phyloP scores from a whole-genome alignment of 2,329 filamentous ascomycete genomes.

The Penicillium sp. region DNA sequence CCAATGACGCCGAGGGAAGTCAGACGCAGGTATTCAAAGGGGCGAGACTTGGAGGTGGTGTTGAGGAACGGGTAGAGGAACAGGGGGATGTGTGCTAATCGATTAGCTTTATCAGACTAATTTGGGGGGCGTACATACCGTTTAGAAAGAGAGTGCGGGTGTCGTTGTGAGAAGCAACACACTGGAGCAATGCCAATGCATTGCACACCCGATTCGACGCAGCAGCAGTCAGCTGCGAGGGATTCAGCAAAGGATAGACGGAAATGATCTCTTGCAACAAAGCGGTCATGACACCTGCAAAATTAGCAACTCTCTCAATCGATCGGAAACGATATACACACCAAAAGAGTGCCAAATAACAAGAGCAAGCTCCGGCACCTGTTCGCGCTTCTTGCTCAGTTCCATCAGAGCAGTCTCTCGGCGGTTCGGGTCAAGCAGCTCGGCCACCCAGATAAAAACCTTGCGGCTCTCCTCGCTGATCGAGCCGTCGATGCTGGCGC shows the following conservation, averaged over 20 bases:
- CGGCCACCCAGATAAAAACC: conserved; percentile 89
- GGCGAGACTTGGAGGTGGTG: conserved; percentile 95
- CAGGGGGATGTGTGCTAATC: conserved; percentile 84
- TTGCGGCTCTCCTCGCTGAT: conserved; percentile 87
- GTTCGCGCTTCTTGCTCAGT: conserved; percentile 96
- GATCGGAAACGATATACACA: conserved; percentile 45
- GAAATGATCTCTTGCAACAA: conserved; percentile 98
- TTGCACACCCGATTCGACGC: conserved; percentile 97
- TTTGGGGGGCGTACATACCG: conserved; percentile 51
- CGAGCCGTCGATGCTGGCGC: conserved; percentile 55
- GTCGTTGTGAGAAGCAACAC: conserved; percentile 95
- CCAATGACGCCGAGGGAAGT: conserved; percentile 96
- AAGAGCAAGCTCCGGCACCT: conserved; percentile 91
- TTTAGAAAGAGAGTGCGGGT: conserved; percentile 90
- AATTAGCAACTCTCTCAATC: background rate
- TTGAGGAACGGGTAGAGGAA: conserved; percentile 98
- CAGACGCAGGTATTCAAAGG: conserved; percentile 93
- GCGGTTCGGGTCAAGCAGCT: conserved; percentile 80
- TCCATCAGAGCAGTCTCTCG: conserved; percentile 89
- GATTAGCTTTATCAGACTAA: background rate
- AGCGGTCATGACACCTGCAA: conserved; percentile 90
- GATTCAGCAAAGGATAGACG: conserved; percentile 93
- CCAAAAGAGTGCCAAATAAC: conserved; percentile 99
- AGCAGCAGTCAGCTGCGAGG: conserved; percentile 94
- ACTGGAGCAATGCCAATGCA: conserved; percentile 89